A percentile compares a stretch with the other conserved stretches of the same genome.
These are phyloP conservation scores for Erodium texanum DNA, from an alignment of 441 rosid genomes.

Conservation along the genomic window DNA sequence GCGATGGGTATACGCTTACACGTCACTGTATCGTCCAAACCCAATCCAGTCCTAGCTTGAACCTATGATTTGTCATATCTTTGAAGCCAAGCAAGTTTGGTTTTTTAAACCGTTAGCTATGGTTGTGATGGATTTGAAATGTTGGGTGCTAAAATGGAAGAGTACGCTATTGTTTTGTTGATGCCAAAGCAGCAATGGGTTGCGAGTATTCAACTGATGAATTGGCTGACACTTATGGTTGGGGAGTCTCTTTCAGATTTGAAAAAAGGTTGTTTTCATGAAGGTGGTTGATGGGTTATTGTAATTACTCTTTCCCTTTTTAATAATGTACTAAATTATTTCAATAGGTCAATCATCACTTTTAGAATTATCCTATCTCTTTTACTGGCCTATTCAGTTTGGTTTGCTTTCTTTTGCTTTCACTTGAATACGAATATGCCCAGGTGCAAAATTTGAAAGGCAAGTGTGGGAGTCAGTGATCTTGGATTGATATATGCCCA, in stretches of 20 bases:
- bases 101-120: conserved; percentile 6
- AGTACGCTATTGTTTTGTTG: background rate
- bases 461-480: conserved; percentile 1
- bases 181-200: background rate
- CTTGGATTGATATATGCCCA: background rate
- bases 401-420: background rate
- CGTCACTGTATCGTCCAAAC: background rate
- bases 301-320: conserved; percentile 18
- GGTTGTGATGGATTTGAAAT: conserved; percentile 3
- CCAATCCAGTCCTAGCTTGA: background rate
- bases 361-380: conserved; percentile 9
- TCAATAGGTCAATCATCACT: background rate
- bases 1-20: background rate
- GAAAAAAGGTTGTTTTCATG: conserved; percentile 45
- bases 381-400: conserved; percentile 16
- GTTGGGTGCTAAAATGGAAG: background rate
- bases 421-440: background rate
- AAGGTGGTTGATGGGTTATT: conserved; percentile 43
- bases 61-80: background rate
- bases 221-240: conserved; percentile 27
- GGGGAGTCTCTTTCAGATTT: conserved; percentile 48
- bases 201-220: background rate
- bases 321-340: conserved; percentile 7
- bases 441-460: conserved; percentile 1
- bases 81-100: conserved; percentile 1